Evolutionary conservation across 148 eudicot species (phyloP).

Genomic region (Rhododendron simsii): DNA sequence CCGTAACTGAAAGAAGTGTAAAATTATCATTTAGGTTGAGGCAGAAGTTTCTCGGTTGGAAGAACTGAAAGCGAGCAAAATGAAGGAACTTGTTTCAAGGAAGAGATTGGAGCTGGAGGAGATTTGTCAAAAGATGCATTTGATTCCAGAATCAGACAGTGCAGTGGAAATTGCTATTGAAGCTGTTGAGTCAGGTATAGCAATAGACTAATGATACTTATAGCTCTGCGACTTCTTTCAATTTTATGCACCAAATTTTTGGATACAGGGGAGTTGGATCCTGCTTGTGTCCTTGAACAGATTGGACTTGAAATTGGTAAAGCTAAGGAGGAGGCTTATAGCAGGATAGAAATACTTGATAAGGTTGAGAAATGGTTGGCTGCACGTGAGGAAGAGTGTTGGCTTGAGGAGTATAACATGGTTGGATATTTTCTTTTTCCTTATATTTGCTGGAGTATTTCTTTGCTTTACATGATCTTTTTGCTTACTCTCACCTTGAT

Average conservation of each 20-base stretch:
- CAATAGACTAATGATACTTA: not conserved
- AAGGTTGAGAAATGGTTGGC: constrained; percentile 88
- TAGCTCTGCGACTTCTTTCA: not conserved
- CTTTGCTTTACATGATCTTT: not conserved
- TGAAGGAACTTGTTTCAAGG: constrained; percentile 83
- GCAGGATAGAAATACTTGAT: constrained; percentile 85
- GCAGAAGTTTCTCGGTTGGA: constrained; percentile 83
- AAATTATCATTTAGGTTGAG: constrained; percentile 54
- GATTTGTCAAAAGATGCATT: constrained; percentile 65
- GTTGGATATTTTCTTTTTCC: constrained; percentile 28
- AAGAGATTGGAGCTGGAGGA: constrained; percentile 85
- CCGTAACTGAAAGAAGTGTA: not conserved
- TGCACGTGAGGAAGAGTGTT: constrained; percentile 91
- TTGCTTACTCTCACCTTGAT: constrained; percentile 7
- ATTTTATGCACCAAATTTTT: constrained; percentile 9
- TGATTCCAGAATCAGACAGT: constrained; percentile 51
- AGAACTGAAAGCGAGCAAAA: constrained; percentile 76
- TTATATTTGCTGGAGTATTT: not conserved
- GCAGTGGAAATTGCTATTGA: constrained; percentile 49
- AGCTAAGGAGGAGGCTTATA: constrained; percentile 84
- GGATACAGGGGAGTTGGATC: constrained; percentile 63
- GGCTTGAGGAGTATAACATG: constrained; percentile 94
- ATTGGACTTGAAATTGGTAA: constrained; percentile 67
- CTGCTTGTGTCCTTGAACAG: constrained; percentile 68
- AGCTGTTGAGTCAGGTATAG: constrained; percentile 77